Conservation (phyloP, 208 protist genomes). For the Trypanosoma melophagium region DNA sequence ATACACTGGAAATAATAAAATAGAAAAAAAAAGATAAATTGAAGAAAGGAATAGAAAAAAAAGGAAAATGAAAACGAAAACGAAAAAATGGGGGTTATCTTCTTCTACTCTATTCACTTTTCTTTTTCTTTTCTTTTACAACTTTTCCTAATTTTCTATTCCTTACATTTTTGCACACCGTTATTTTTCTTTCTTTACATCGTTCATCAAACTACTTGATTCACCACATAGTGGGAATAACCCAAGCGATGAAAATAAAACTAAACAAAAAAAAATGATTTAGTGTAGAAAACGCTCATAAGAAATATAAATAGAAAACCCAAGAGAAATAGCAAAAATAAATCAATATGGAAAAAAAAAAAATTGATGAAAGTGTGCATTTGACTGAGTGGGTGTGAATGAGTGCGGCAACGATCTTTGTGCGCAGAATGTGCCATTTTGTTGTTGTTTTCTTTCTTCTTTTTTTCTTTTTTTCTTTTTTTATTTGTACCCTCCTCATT, state of each 20-base stretch:
- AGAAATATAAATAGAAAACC: constrained; percentile 18
- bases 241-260: too few species aligned
- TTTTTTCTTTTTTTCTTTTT: constrained; percentile 1
- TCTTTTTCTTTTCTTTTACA: too few species aligned
- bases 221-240: too few species aligned
- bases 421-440: neutral
- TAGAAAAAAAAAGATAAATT: constrained; percentile 5
- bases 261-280: constrained; percentile 7
- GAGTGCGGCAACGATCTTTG: too few species aligned
- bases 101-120: too few species aligned
- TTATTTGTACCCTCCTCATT: neutral
- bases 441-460: constrained; percentile 1
- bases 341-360: neutral
- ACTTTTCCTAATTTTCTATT: too few species aligned
- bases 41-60: constrained; percentile 26
- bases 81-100: too few species aligned
- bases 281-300: neutral
- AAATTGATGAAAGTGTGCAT: too few species aligned
- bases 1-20: neutral
- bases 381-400: too few species aligned
- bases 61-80: constrained; percentile 15
- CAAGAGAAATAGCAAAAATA: constrained; percentile 16
- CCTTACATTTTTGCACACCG: too few species aligned
- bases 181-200: too few species aligned
- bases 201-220: too few species aligned